These are phyloP conservation scores for Zygoascus sp. DNA, from an alignment of 1,139 yeast species.

Conservation along the genomic window DNA sequence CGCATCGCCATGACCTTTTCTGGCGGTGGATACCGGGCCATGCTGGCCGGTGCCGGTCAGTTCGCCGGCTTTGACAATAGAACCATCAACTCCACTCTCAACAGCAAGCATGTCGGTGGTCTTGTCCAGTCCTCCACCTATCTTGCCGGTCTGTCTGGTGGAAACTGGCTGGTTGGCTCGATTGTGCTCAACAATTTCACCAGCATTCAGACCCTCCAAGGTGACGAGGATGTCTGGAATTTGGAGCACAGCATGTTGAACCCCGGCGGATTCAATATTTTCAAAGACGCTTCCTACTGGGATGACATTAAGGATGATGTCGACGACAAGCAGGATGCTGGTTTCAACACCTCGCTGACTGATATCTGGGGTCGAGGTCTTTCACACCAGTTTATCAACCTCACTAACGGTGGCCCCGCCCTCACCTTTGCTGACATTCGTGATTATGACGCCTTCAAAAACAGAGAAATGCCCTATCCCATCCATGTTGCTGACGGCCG, in stretches of 20 bases:
- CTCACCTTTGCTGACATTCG: slow-evolving; percentile 63
- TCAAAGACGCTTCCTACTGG: slow-evolving; percentile 62
- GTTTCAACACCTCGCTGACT: slow-evolving; percentile 72
- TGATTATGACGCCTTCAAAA: slow-evolving; percentile 49
- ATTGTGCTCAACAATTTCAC: slow-evolving; percentile 79
- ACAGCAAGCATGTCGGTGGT: slow-evolving; percentile 70
- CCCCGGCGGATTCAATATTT: slow-evolving; percentile 67
- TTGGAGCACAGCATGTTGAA: slow-evolving; percentile 55
- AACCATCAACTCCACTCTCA: slow-evolving; percentile 44
- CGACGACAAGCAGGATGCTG: slow-evolving; percentile 63
- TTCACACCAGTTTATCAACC: slow-evolving; percentile 66
- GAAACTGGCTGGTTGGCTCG: slow-evolving; percentile 86
- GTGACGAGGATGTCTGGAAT: slow-evolving; percentile 70
- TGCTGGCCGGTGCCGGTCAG: slow-evolving; percentile 87
- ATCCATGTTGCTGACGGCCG: slow-evolving; percentile 82
- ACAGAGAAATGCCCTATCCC: slow-evolving; percentile 83
- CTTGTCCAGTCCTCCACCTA: slow-evolving; percentile 74
- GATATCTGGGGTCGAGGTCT: slow-evolving; percentile 92
- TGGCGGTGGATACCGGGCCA: slow-evolving; percentile 92
- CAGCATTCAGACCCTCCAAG: slow-evolving; percentile 54
- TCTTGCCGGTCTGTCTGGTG: slow-evolving; percentile 82
- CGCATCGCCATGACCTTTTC: slow-evolving; percentile 72
- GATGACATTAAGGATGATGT: slow-evolving; percentile 50
- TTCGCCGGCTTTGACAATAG: slow-evolving; percentile 75
- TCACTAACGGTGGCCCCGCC: slow-evolving; percentile 56